Evolutionary conservation across 495 filamentous ascomycete genomes (phyloP), one percentile per base, ranked within the genome.

Genomic region (Aspergillus hancockii): DNA sequence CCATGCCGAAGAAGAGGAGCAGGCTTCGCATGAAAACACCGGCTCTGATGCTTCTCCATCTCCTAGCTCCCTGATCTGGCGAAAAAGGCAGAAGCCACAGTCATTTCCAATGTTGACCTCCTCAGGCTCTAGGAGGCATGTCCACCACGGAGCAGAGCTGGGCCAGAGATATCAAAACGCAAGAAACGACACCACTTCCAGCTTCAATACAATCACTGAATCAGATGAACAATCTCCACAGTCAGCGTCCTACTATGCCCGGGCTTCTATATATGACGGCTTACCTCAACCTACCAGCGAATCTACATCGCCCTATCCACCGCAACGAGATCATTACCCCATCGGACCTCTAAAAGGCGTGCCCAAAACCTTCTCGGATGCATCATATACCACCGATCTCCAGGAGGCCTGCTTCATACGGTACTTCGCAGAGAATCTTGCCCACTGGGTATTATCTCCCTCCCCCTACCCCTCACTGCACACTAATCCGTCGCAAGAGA

Each of bases 341-440:
- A 23, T 63, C 30, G 59, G 59, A 9, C 59, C 59, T 1, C 19
- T 61, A 23, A 56, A 61, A 30, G 55, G 55, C 28, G 57, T 63
- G 4, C 49, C 54, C 9, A 38, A 56, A 13, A 43, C 13, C 28
- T 23, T 19, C 36, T 49, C 53, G 4, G 49, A 54, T 10, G 45
- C 22, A 3, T 60, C 58, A 16, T 45, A 45, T 21, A 45, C 41
- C 14, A 45, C 16, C 4, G 41, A 45, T 16, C 62, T 57, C 16
- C 45, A 69, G 28, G 67, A 71, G 54, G 69, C 65, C 19, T 67
- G 65, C 22, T 56, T 74, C 40, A 67, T 71, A 36, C 54, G 69
- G 6, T 64, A 74, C 32, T 74, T 70, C 34, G 55, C 62, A 8
- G 66, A 68, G 43, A 43, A 66, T 9, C 57, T 71, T 23, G 63